Conservation (phyloP, 2,329 filamentous ascomycete genomes). For the Aspergillus brunneoviolaceus region DNA sequence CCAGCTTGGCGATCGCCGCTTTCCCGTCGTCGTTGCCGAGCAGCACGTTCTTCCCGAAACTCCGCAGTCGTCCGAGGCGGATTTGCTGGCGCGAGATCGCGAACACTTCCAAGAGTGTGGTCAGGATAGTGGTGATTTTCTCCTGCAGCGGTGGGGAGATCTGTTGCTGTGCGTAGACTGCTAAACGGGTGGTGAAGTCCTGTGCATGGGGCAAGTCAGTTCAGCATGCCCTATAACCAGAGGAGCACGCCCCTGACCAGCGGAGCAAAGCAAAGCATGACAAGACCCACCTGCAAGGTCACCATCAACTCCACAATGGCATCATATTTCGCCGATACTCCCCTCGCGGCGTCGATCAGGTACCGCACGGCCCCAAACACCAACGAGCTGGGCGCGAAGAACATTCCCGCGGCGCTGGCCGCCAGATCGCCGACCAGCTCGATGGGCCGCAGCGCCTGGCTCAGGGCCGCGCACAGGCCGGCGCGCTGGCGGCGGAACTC, state of each 20-base stretch:
- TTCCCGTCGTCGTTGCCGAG: not conserved
- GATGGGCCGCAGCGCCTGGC: not conserved
- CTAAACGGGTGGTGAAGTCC: not conserved
- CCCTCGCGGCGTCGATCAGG: not conserved
- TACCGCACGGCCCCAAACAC: not conserved
- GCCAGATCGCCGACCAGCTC: not conserved
- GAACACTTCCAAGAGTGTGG: not conserved
- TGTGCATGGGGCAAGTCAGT: not conserved
- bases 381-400: not conserved
- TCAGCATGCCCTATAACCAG: too few species aligned
- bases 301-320: not conserved
- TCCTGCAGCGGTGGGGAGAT: not conserved
- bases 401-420: not conserved
- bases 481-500: not conserved
- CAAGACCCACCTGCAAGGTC: not conserved
- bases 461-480: not conserved
- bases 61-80: not conserved
- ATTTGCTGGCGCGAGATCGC: not conserved
- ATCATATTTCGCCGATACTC: not conserved
- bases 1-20: not conserved
- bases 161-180: not conserved
- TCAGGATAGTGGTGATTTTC: not conserved
- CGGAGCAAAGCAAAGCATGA: not conserved
- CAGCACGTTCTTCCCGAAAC: not conserved
- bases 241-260: too few species aligned